Percentiles rank a stretch among this genome's conserved stretches.
These are phyloP conservation scores for Kwoniella bestiolae DNA, from an alignment of 768 basidiomycete species.

Conservation along the genomic window DNA sequence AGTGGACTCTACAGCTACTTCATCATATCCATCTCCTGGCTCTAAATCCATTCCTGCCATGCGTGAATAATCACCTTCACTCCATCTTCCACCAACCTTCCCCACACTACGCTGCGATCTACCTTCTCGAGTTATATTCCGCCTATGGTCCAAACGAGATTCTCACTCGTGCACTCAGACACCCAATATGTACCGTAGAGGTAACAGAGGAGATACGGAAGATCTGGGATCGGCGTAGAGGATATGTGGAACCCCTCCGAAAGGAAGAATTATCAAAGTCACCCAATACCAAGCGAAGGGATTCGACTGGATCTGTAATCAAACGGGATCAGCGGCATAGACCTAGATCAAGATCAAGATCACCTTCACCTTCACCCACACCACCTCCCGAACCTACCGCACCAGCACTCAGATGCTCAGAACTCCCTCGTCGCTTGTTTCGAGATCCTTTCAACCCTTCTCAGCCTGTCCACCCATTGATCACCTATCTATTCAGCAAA, in stretches of 20 bases:
- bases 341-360: conserved; percentile 5
- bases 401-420: conserved; percentile 24
- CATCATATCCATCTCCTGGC: conserved; percentile 77
- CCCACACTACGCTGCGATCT: conserved; percentile 68
- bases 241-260: conserved; percentile 6
- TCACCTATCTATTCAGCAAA: conserved; percentile 54
- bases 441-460: conserved; percentile 32
- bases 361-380: background rate
- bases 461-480: conserved; percentile 37
- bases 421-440: conserved; percentile 37
- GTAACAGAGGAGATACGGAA: conserved; percentile 42
- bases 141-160: conserved; percentile 35
- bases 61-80: conserved; percentile 64
- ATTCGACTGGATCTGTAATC: background rate
- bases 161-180: conserved; percentile 43
- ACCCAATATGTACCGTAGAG: conserved; percentile 49
- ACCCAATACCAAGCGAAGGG: background rate
- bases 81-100: conserved; percentile 66
- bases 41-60: conserved; percentile 68
- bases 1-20: conserved; percentile 64
- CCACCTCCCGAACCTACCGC: conserved; percentile 3
- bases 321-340: background rate
- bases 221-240: conserved; percentile 39
- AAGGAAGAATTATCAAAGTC: background rate
- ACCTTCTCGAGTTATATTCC: conserved; percentile 62